Conservation (phyloP, 352 stramenopile species). For the Phytophthora idaei region DNA sequence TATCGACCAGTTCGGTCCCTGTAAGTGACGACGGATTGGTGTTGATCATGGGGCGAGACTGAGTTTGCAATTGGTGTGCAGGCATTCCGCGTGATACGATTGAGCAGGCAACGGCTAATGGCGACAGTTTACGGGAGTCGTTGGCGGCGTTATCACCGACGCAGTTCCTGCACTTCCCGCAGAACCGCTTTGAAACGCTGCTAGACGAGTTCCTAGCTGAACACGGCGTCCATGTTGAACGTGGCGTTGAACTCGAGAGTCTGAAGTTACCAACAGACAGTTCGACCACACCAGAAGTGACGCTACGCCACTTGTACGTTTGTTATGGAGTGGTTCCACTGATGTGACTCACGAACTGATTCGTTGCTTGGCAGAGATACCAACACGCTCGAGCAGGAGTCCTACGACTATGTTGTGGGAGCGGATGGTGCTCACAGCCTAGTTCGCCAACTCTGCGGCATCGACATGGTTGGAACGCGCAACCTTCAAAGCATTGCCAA, state of each 20-base stretch:
- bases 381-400: constrained; percentile 43
- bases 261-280: constrained; percentile 30
- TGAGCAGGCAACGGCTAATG: constrained; percentile 19
- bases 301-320: constrained; percentile 56
- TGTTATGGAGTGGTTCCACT: neutral
- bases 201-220: constrained; percentile 59
- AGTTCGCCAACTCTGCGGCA: constrained; percentile 70
- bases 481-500: constrained; percentile 94
- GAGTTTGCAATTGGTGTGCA: constrained; percentile 24
- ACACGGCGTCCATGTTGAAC: constrained; percentile 54
- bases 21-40: constrained; percentile 35
- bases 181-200: constrained; percentile 83
- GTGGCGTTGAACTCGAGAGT: constrained; percentile 60
- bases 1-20: constrained; percentile 80
- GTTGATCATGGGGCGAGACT: constrained; percentile 7
- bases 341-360: constrained; percentile 5
- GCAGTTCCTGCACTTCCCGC: constrained; percentile 86
- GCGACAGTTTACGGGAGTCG: constrained; percentile 42
- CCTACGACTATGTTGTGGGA: constrained; percentile 88
- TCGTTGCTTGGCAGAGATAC: constrained; percentile 35
- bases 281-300: constrained; percentile 29
- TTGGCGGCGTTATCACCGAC: constrained; percentile 66
- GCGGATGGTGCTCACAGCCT: constrained; percentile 91
- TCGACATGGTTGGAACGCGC: constrained; percentile 71
- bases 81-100: constrained; percentile 49